Conservation (phyloP, 306 rosid genomes). For the Quercus rubra region DNA sequence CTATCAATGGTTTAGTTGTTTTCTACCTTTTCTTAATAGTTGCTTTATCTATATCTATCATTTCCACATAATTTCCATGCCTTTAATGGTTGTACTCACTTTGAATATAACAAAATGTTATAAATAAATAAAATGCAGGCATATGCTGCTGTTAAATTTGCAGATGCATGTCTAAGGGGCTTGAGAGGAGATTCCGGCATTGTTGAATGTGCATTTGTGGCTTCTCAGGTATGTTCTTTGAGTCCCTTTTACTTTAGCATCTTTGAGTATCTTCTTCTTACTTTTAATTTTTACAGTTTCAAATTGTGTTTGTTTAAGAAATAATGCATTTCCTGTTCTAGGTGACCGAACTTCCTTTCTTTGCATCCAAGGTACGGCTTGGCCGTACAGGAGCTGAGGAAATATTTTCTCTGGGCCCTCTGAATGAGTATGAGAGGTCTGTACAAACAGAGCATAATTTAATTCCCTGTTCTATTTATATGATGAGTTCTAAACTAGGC, state of each 20-base stretch:
- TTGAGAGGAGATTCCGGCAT: conserved; percentile 79
- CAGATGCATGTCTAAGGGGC: conserved; percentile 70
- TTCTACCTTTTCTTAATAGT: conserved; percentile 1
- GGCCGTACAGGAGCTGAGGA: conserved; percentile 87
- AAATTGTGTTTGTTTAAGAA: neutral
- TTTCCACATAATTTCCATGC: neutral
- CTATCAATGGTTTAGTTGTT: conserved; percentile 69
- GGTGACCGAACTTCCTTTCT: conserved; percentile 95
- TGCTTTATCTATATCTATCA: neutral
- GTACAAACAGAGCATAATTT: conserved; percentile 8
- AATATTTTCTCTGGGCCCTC: conserved; percentile 68
- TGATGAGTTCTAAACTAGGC: neutral
- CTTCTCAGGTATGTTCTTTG: conserved; percentile 52
- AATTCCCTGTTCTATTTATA: neutral
- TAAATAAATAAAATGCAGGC: conserved; percentile 50
- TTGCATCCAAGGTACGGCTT: conserved; percentile 80
- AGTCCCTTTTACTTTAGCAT: neutral
- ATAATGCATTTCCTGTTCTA: conserved; percentile 13
- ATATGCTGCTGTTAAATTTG: conserved; percentile 89
- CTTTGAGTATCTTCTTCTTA: neutral
- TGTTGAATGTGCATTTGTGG: conserved; percentile 79
- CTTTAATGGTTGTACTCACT: neutral
- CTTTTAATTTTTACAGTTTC: neutral
- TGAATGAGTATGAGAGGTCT: conserved; percentile 86
- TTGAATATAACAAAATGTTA: neutral